A percentile compares a stretch with the other conserved stretches of the same genome.
These are phyloP conservation scores for Rhizopus stolonifer DNA, from an alignment of 371 early-diverging fungal species.

Conservation along the genomic window DNA sequence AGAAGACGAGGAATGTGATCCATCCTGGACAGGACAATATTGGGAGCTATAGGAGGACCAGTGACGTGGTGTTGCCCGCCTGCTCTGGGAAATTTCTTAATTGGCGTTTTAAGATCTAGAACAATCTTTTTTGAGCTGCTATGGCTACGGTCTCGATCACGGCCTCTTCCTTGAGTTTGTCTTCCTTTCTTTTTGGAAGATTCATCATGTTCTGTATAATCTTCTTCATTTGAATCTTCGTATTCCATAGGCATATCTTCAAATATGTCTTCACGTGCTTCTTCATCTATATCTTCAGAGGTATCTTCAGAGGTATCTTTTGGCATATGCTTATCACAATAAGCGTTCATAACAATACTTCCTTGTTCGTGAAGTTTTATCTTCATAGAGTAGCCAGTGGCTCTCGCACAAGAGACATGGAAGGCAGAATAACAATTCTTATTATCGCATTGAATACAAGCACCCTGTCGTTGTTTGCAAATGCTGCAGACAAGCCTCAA, in stretches of 20 bases:
- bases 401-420: conserved; percentile 93
- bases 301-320: conserved; percentile 50
- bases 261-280: conserved; percentile 12
- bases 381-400: conserved; percentile 85
- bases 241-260: too few species aligned
- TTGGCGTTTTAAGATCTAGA: conserved; percentile 16
- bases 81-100: conserved; percentile 59
- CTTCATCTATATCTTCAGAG: conserved; percentile 26
- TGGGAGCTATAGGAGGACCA: conserved; percentile 69
- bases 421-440: conserved; percentile 88
- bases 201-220: conserved; percentile 1
- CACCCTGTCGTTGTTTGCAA: conserved; percentile 82
- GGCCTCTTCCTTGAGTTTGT: background rate
- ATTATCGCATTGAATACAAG: conserved; percentile 93
- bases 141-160: conserved; percentile 8
- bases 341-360: conserved; percentile 67
- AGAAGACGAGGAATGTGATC: conserved; percentile 49
- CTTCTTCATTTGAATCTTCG: conserved; percentile 30
- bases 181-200: conserved; percentile 6
- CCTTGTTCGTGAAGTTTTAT: conserved; percentile 57
- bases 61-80: conserved; percentile 59
- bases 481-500: conserved; percentile 89
- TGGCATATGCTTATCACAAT: conserved; percentile 86
- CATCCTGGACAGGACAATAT: conserved; percentile 63
- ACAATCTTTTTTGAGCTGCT: background rate